Base-by-base conservation (phyloP, 2,329 filamentous ascomycete genomes). In the Fusarium pilosicola region DNA sequence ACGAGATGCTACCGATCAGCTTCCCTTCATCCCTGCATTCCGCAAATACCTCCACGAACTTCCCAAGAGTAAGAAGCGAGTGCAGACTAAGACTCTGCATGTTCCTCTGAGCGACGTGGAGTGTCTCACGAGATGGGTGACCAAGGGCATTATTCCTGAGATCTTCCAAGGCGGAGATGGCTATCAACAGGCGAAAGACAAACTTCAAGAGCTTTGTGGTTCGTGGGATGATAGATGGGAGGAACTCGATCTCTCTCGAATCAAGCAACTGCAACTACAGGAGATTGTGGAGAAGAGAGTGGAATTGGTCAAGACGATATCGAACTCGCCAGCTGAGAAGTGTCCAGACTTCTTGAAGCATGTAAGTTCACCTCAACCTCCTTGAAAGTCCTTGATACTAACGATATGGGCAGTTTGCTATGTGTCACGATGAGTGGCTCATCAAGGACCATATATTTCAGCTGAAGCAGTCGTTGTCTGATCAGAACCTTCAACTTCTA, bases 351-450 rank as follows among this genome's bases (percentile, higher is more conserved):
- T 98, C 82, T 81, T 96, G 71, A 96, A 97, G 83, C 96, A 99
- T 81, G 93, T 95, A 85, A 87, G 93, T 88, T 24, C 17, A 44
- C 28, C 14, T 10, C 28, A 4, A 6, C 39, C 18, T 34, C 15
- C 20, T 1, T 42, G 18, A 32, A 20, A 34, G 7, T 73, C 39
- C 62, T 63, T 7, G 9, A 7, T 61, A 67, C 68, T 74, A 56
- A 88, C 84, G 1, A 90, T 89, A 5, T 18, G 13, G 86, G 9
- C 60, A 96, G 93, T 98, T 96, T 80, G 93, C 95, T 71, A 97
- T 97, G 93, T 94, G 95, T 79, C 95, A 99, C 79, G 94, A 98
- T 79, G 94, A 98, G 83, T 98, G 96, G 95, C 88, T 97, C 52
- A 94, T 99, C 81, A 94, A 96, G 81, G 95, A 97, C 81, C 95